Conservation (phyloP, 768 basidiomycete genomes). For the Mrakia hoshinonis region DNA sequence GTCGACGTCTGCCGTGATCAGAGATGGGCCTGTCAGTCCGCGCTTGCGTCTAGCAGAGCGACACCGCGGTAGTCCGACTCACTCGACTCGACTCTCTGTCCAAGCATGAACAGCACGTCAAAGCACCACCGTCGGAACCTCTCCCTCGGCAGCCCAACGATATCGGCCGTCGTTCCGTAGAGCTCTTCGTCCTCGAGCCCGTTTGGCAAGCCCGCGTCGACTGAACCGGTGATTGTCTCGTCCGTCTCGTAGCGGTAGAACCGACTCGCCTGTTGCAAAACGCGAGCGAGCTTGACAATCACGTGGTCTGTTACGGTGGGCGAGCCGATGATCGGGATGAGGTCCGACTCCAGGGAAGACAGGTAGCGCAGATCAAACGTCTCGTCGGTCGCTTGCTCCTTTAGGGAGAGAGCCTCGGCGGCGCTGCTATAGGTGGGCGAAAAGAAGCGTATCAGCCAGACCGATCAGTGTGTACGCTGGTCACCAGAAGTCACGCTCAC, state of each 20-base stretch:
- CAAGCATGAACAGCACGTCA: slow-evolving; percentile 71
- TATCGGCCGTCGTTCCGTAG: slow-evolving; percentile 55
- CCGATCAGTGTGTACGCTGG: no score
- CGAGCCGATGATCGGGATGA: slow-evolving; percentile 32
- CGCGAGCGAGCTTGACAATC: slow-evolving; percentile 31
- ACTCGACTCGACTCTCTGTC: slow-evolving; percentile 44
- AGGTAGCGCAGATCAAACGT: slow-evolving; percentile 34
- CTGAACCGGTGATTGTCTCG: not conserved
- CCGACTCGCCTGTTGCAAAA: slow-evolving; percentile 32
- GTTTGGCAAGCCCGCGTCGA: not conserved
- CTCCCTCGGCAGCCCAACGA: slow-evolving; percentile 58
- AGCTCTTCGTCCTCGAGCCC: not conserved
- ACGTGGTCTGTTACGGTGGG: slow-evolving; percentile 31
- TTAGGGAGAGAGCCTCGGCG: slow-evolving; percentile 15
- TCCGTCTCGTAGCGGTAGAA: slow-evolving; percentile 31
- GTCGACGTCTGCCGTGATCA: slow-evolving; percentile 50
- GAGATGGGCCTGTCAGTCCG: not conserved
- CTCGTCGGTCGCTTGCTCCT: slow-evolving; percentile 33
- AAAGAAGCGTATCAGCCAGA: not conserved
- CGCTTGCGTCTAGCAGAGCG: not conserved
- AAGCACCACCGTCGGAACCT: slow-evolving; percentile 90
- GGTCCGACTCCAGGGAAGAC: slow-evolving; percentile 22
- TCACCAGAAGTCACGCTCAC: slow-evolving; percentile 44
- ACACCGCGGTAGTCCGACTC: not conserved
- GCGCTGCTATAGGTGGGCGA: not conserved